Percentiles rank a stretch among this genome's conserved stretches.
These are phyloP conservation scores for Daldinia concentrica DNA, from an alignment of 495 filamentous ascomycete genomes.

Conservation along the genomic window DNA sequence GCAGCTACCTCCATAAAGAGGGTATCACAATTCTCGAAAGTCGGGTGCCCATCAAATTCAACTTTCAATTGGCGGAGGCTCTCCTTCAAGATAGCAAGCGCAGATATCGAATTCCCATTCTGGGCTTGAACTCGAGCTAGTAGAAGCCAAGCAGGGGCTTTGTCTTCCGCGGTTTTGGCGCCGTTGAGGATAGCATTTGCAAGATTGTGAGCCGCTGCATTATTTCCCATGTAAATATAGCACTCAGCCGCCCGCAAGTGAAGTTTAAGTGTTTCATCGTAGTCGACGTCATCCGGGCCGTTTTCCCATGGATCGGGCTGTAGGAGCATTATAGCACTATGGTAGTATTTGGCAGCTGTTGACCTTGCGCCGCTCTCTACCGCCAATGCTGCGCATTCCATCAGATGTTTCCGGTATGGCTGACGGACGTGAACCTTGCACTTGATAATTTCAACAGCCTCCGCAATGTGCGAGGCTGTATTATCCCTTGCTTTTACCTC, in stretches of 20 bases:
- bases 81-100: slow-evolving; percentile 72
- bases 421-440: slow-evolving; percentile 64
- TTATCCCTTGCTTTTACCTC: slow-evolving; percentile 69
- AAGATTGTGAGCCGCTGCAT: slow-evolving; percentile 68
- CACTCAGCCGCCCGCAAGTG: slow-evolving; percentile 82
- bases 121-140: slow-evolving; percentile 80
- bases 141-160: slow-evolving; percentile 79
- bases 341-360: slow-evolving; percentile 81
- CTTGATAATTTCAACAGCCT: slow-evolving; percentile 76
- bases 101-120: slow-evolving; percentile 70
- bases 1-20: slow-evolving; percentile 70
- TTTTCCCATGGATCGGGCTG: slow-evolving; percentile 83
- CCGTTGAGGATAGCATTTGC: slow-evolving; percentile 71
- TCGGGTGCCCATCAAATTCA: slow-evolving; percentile 68
- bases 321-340: slow-evolving; percentile 76
- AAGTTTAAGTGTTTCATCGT: slow-evolving; percentile 82
- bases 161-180: slow-evolving; percentile 74
- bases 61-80: slow-evolving; percentile 74
- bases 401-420: slow-evolving; percentile 75
- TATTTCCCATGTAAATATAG: slow-evolving; percentile 76
- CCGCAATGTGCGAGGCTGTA: slow-evolving; percentile 78
- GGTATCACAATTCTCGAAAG: slow-evolving; percentile 77
- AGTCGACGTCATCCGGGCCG: slow-evolving; percentile 73
- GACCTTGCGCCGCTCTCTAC: slow-evolving; percentile 81
- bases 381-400: slow-evolving; percentile 77